These are phyloP conservation scores for Trypethelium eluteriae DNA, from an alignment of 495 filamentous ascomycete genomes.

Conservation along the genomic window DNA sequence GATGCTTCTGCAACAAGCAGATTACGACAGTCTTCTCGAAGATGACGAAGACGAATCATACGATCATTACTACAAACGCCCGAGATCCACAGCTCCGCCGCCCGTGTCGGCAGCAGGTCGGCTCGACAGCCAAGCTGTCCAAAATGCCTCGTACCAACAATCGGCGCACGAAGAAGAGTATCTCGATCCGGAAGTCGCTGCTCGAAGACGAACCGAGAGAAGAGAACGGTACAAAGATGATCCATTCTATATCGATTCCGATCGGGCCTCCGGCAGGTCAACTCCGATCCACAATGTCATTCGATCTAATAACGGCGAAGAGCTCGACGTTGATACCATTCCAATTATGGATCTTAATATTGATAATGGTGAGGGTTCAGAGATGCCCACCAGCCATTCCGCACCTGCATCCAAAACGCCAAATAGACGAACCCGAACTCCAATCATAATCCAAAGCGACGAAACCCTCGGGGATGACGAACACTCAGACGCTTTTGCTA, in stretches of 20 bases:
- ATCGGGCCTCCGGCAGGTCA: conserved; percentile 47
- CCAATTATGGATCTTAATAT: conserved; percentile 88
- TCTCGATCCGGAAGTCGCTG: conserved; percentile 55
- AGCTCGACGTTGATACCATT: conserved; percentile 84
- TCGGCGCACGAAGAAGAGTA: conserved; percentile 46
- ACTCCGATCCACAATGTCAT: conserved; percentile 69
- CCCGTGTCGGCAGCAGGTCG: conserved; percentile 44
- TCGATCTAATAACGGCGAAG: conserved; percentile 57
- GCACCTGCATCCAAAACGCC: conserved; percentile 13
- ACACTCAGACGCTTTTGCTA: not conserved
- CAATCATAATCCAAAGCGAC: conserved; percentile 36
- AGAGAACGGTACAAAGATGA: conserved; percentile 79
- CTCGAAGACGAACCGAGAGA: conserved; percentile 58
- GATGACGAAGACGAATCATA: conserved; percentile 57
- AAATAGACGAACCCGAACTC: conserved; percentile 35
- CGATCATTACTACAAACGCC: conserved; percentile 60
- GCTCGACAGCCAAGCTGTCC: conserved; percentile 39
- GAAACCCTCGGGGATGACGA: conserved; percentile 34
- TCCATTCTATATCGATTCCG: conserved; percentile 79
- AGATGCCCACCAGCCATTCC: conserved; percentile 19
- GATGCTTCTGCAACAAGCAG: conserved; percentile 53
- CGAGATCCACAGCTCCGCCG: conserved; percentile 22
- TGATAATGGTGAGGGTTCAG: conserved; percentile 35
- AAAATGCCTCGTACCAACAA: conserved; percentile 58
- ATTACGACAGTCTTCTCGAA: conserved; percentile 43